Evolutionary conservation across 768 basidiomycete species (phyloP).

Genomic region (Mycena haematopus): DNA sequence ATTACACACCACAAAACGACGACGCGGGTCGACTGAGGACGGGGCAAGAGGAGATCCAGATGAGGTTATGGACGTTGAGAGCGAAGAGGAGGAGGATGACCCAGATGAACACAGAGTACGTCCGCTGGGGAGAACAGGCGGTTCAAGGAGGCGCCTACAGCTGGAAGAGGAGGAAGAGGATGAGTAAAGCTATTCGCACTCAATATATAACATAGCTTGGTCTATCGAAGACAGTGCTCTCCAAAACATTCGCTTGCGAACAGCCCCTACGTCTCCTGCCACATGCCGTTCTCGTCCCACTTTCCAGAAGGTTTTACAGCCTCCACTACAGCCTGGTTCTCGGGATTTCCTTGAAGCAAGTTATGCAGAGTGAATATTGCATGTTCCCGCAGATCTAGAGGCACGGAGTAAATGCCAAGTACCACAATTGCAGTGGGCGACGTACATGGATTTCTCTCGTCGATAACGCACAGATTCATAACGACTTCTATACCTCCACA

Average conservation of each 20-base stretch:
- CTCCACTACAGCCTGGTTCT: conserved; percentile 83
- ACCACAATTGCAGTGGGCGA: conserved; percentile 32
- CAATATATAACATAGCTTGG: conserved; percentile 23
- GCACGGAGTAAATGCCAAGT: conserved; percentile 22
- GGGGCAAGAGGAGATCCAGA: conserved; percentile 43
- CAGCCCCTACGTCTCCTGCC: conserved; percentile 47
- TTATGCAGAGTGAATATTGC: conserved; percentile 86
- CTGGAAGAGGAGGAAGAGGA: conserved; percentile 70
- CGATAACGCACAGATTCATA: conserved; percentile 88
- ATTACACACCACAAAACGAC: conserved; percentile 58
- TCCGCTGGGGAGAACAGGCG: conserved; percentile 53
- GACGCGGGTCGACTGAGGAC: conserved; percentile 39
- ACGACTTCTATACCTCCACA: conserved; percentile 81
- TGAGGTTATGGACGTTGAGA: conserved; percentile 75
- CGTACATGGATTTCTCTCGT: conserved; percentile 93
- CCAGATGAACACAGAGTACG: conserved; percentile 69
- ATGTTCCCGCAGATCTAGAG: conserved; percentile 86
- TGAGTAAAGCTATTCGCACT: conserved; percentile 20
- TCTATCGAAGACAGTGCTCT: conserved; percentile 27
- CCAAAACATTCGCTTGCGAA: conserved; percentile 36
- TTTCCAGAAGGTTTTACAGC: conserved; percentile 68
- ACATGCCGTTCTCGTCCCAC: conserved; percentile 63
- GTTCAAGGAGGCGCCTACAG: conserved; percentile 62
- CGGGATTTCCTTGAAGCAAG: conserved; percentile 74
- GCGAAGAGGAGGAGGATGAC: conserved; percentile 75